These are phyloP conservation scores for Brassica incana DNA, from an alignment of 345 rosid species.

Conservation along the genomic window DNA sequence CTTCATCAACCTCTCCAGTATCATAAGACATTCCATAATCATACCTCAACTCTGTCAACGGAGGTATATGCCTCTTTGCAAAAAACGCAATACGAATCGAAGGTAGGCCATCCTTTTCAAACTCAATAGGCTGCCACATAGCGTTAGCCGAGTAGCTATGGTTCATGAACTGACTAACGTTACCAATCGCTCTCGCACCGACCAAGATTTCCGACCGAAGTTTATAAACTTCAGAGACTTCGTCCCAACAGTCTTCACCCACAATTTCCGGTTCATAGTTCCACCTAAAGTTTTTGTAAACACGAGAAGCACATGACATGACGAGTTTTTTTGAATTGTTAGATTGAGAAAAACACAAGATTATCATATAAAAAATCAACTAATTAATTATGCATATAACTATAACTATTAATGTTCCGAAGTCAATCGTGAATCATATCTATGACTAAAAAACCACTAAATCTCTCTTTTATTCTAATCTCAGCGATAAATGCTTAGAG, in stretches of 20 bases:
- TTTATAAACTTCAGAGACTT: conserved; percentile 11
- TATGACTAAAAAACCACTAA: not conserved
- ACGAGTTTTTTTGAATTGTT: too few relatives aligned
- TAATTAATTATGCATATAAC: not conserved
- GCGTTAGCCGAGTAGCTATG: conserved; percentile 49
- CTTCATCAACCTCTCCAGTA: conserved; percentile 5
- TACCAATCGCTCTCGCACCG: not conserved
- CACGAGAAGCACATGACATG: too few relatives aligned
- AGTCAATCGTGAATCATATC: not conserved
- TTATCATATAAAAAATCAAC: too few relatives aligned
- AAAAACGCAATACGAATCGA: conserved; percentile 40
- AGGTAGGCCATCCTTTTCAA: conserved; percentile 13
- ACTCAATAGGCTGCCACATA: conserved; percentile 61
- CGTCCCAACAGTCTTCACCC: too few relatives aligned
- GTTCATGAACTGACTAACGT: not conserved
- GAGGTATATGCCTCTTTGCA: conserved; percentile 49
- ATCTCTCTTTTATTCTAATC: not conserved
- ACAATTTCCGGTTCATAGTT: too few relatives aligned
- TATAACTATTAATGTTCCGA: too few relatives aligned
- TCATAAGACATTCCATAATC: conserved; percentile 42
- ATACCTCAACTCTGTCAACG: conserved; percentile 53
- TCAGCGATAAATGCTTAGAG: not conserved
- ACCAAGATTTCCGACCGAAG: conserved; percentile 45
- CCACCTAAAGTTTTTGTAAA: too few relatives aligned
- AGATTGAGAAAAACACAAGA: too few relatives aligned